phyloP scores from a whole-genome alignment of 2,329 filamentous ascomycete species.

The Aspergillus unguis region DNA sequence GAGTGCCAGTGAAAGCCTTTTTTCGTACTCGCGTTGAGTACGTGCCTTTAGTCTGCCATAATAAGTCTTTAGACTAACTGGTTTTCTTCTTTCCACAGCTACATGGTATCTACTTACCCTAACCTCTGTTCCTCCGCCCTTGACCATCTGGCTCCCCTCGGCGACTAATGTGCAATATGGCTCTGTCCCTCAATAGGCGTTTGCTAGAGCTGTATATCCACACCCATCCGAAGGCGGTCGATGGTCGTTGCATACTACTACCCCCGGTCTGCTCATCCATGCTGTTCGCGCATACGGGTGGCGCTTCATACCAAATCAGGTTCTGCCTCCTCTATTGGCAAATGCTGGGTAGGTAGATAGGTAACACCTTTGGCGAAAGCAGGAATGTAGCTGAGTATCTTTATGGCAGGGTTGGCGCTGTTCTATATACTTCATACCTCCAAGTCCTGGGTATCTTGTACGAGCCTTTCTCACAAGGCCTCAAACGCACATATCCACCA shows the following conservation, averaged over 20 bases:
- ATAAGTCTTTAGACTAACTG: not conserved
- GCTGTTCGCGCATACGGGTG: constrained; percentile 61
- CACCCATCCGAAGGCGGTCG: constrained; percentile 39
- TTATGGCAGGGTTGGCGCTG: constrained; percentile 52
- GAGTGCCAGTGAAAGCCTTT: constrained; percentile 87
- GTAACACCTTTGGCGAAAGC: not conserved
- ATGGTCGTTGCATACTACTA: constrained; percentile 62
- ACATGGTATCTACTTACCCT: constrained; percentile 44
- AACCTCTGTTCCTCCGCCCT: not conserved
- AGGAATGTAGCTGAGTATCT: not conserved
- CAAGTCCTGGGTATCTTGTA: constrained; percentile 57
- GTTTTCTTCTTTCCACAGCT: constrained; percentile 33
- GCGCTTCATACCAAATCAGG: constrained; percentile 62
- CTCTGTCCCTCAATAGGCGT: constrained; percentile 45
- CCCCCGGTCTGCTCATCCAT: constrained; percentile 59
- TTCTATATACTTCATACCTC: constrained; percentile 63
- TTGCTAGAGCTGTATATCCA: constrained; percentile 62
- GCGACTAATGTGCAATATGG: constrained; percentile 9
- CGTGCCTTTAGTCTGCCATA: constrained; percentile 9
- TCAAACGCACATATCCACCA: constrained; percentile 60
- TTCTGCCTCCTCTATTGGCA: constrained; percentile 60
- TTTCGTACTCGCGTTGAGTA: constrained; percentile 89
- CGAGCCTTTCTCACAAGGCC: constrained; percentile 54
- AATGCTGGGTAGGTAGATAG: constrained; percentile 52
- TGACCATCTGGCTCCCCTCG: not conserved